Base-by-base conservation (phyloP, 1,139 yeast genomes). In the Nakaseomyces sp. region DNA sequence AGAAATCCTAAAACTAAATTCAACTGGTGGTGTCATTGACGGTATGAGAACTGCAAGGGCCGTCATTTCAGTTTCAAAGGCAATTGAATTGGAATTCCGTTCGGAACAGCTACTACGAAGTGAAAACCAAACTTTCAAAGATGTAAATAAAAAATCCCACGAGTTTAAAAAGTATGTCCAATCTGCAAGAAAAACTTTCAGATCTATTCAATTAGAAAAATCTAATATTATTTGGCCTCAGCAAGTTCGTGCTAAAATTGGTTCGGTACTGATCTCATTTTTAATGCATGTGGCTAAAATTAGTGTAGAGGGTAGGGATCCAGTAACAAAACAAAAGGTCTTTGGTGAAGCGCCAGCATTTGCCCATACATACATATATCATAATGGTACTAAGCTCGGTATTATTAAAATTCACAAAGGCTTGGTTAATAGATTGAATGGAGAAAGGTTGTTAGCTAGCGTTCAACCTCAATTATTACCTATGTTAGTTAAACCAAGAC, bases 391-490 rank as follows among this genome's bases (percentile, higher is more conserved):
- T 48, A 81, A 81, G 56, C 66, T 87, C 28, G 99, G 99, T 31
- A 81, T 89, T 9, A 68, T 91, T 48, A 82, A 81, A 52, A 68
- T 87, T 7, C 96, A 91, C 61, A 77, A 78, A 51, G 72, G 76
- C 20, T 72, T 91, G 43, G 74, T 81, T 8, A 72, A 74, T 39
- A 78, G 75, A 55, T 65, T 89, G 46, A 80, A 88, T 6, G 79
- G 82, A 2, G 89, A 82, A 49, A 72, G 78, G 18, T 65, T 80
- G 38, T 72, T 76, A 10, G 80, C 82, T 45, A 72, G 82, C 2
- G 77, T 89, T 5, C 91, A 83, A 55, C 96, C 97, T 0, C 97
- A 91, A 63, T 72, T 77, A 50, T 71, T 93, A 47, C 99, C 99
- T 12, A 93, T 93, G 98, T 70, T 93, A 47, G 84, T 85, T 8